Evolutionary conservation across 768 basidiomycete species (phyloP).

Genomic region (Lentinula aciculospora): DNA sequence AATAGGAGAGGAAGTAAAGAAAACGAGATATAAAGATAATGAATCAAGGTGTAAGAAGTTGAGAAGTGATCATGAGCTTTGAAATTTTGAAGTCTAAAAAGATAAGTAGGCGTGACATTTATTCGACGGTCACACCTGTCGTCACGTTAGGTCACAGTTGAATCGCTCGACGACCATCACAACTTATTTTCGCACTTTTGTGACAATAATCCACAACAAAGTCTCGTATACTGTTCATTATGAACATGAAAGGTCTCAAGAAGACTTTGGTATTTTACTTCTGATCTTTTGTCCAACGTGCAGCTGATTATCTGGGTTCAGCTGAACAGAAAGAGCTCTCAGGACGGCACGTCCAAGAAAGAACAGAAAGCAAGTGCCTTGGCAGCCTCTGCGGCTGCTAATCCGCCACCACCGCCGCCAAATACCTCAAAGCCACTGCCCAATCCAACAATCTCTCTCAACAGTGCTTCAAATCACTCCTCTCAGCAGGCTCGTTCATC

Average conservation of each 20-base stretch:
- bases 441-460: conserved; percentile 29
- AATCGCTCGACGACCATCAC: conserved; percentile 3
- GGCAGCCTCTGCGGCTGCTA: conserved; percentile 22
- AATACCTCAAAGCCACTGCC: conserved; percentile 65
- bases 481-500: conserved; percentile 39
- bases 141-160: neutral
- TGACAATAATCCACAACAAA: neutral
- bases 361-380: conserved; percentile 46
- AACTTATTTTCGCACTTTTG: neutral
- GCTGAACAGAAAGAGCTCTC: conserved; percentile 66
- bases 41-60: neutral
- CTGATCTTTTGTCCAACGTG: conserved; percentile 6
- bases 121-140: no score
- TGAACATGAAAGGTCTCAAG: conserved; percentile 75
- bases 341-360: conserved; percentile 68
- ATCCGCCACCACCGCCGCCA: conserved; percentile 56
- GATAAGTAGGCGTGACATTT: neutral
- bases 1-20: neutral
- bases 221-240: conserved; percentile 6
- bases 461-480: conserved; percentile 20
- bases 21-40: neutral
- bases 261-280: conserved; percentile 62
- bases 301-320: conserved; percentile 26
- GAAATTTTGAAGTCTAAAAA: neutral
- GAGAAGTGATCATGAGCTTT: no score